These are phyloP conservation scores for Ophiocordyceps unilateralis DNA, from an alignment of 2,329 filamentous ascomycete species.

Conservation along the genomic window DNA sequence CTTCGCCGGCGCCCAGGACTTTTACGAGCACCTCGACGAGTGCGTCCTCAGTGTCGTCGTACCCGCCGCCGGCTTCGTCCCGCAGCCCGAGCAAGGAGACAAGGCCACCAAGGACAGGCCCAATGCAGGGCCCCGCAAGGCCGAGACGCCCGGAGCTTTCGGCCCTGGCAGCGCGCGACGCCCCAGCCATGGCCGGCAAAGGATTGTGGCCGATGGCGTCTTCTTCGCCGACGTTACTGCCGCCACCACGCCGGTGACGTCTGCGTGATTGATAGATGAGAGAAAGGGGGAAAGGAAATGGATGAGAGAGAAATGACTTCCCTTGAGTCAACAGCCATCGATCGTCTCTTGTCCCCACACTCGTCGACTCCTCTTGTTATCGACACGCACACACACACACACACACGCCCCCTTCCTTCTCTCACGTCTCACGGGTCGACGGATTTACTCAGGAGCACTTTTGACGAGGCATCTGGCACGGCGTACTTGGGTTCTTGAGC, in stretches of 20 bases:
- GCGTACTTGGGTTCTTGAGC: no score
- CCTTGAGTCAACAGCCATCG: no score
- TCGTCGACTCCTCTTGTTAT: no score
- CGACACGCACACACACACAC: no score
- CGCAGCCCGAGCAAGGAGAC: neutral
- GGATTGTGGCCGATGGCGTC: neutral
- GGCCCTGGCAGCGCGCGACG: neutral
- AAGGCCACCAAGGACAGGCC: neutral
- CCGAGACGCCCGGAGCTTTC: neutral
- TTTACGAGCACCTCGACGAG: constrained; percentile 84
- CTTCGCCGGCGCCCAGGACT: constrained; percentile 81
- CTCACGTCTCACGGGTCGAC: no score
- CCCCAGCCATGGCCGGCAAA: neutral
- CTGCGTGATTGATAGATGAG: neutral
- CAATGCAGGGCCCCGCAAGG: neutral
- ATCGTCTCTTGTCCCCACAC: no score
- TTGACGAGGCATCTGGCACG: no score
- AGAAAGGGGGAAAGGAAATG: neutral
- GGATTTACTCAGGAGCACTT: no score
- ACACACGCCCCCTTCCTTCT: no score
- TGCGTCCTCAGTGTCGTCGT: constrained; percentile 43
- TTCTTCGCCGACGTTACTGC: neutral
- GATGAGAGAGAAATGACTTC: neutral
- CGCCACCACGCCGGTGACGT: neutral
- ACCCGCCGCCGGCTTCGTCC: constrained; percentile 10